Conservation (phyloP, 179 eudicot species). For the Patellifolia procumbens region DNA sequence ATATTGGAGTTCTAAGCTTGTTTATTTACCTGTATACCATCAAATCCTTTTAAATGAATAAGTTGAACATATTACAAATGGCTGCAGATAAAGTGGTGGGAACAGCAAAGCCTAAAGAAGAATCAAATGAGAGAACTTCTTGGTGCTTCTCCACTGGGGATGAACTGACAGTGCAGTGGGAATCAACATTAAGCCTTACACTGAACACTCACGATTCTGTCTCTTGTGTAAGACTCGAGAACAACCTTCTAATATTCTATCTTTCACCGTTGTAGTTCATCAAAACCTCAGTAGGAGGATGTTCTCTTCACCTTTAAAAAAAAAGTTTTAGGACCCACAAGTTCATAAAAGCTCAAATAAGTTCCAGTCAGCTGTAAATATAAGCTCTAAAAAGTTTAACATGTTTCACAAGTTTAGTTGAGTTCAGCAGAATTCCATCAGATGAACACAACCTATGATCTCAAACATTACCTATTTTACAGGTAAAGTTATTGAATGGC, state of each 20-base stretch:
- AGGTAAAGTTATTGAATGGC: constrained; percentile 71
- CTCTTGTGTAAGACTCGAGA: constrained; percentile 40
- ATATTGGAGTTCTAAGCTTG: background rate
- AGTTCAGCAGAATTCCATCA: too few relatives aligned
- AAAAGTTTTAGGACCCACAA: too few relatives aligned
- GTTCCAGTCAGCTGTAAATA: too few relatives aligned
- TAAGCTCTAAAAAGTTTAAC: too few relatives aligned
- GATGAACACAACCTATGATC: background rate
- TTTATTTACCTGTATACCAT: background rate
- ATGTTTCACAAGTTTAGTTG: too few relatives aligned
- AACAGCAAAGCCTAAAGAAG: constrained; percentile 74
- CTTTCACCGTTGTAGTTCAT: background rate
- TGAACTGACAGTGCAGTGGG: constrained; percentile 58
- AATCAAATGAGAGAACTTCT: constrained; percentile 53
- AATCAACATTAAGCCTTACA: constrained; percentile 43
- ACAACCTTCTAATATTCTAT: background rate
- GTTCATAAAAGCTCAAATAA: too few relatives aligned
- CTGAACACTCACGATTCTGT: constrained; percentile 42
- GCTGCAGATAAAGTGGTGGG: constrained; percentile 82
- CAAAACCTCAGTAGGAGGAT: background rate
- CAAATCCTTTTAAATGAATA: background rate
- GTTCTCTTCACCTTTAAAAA: too few relatives aligned
- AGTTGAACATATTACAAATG: background rate
- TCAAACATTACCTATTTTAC: constrained; percentile 6
- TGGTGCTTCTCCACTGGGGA: constrained; percentile 79